These are phyloP conservation scores for Rubroboletus pulcherrimus DNA, from an alignment of 768 basidiomycete species.

Conservation along the genomic window DNA sequence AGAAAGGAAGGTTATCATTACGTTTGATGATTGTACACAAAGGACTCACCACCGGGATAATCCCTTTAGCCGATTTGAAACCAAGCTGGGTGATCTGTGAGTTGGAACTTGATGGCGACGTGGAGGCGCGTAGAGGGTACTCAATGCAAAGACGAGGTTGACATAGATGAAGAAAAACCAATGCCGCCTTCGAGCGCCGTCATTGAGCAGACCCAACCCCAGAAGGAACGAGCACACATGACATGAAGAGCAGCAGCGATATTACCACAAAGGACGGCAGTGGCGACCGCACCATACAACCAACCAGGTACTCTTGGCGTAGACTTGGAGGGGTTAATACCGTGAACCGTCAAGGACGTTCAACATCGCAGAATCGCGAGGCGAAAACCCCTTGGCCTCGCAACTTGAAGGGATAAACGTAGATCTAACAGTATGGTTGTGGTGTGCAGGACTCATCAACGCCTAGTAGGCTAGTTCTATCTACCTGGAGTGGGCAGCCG, in stretches of 20 bases:
- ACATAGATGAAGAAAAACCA: conserved; percentile 30
- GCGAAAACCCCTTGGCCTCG: neutral
- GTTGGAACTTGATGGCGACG: conserved; percentile 5
- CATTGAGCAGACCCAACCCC: conserved; percentile 18
- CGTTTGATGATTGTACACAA: neutral
- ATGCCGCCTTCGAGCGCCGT: conserved; percentile 12
- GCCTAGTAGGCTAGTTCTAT: conserved; percentile 4
- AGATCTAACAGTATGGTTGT: neutral
- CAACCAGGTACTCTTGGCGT: conserved; percentile 24
- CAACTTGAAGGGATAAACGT: conserved; percentile 1
- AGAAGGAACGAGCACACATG: conserved; percentile 29
- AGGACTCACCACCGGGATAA: conserved; percentile 28
- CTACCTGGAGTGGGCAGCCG: neutral
- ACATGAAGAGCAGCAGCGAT: conserved; percentile 22
- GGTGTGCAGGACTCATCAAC: neutral
- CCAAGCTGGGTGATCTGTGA: conserved; percentile 27
- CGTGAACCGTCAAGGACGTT: conserved; percentile 4
- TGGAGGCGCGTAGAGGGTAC: conserved; percentile 23
- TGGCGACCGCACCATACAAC: conserved; percentile 30
- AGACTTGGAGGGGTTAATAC: conserved; percentile 14
- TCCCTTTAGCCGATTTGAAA: conserved; percentile 31
- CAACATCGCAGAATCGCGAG: conserved; percentile 15
- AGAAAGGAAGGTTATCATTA: too few relatives aligned
- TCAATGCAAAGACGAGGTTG: conserved; percentile 26
- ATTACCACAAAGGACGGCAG: conserved; percentile 24